phyloP scores from a whole-genome alignment of 2,329 filamentous ascomycete species.

The Penicillium frequentans region DNA sequence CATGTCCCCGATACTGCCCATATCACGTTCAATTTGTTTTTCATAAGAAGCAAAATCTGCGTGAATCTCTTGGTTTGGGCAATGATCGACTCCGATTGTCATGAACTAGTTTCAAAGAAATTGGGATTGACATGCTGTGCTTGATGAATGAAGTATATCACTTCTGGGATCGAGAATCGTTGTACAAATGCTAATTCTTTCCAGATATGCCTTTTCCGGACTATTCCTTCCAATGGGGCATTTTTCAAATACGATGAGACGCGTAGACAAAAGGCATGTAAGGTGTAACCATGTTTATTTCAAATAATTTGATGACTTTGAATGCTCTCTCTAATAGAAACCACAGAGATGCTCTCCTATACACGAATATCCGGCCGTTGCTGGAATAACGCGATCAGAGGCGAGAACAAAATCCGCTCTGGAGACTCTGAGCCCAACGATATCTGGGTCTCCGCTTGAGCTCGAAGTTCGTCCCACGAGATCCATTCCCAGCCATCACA shows the following conservation, averaged over 20 bases:
- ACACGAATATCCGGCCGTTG: constrained; percentile 36
- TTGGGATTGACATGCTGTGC: neutral
- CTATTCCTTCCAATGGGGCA: too few species aligned
- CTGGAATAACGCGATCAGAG: constrained; percentile 47
- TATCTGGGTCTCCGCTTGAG: constrained; percentile 33
- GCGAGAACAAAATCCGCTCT: constrained; percentile 45
- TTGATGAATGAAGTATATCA: neutral
- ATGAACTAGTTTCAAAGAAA: neutral
- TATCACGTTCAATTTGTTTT: neutral
- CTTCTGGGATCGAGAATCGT: too few species aligned
- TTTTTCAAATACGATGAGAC: neutral
- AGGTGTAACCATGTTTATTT: neutral
- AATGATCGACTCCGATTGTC: neutral
- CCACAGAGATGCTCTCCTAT: neutral
- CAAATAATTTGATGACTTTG: neutral
- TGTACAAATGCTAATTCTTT: neutral
- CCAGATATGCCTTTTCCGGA: neutral
- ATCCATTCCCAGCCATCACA: constrained; percentile 58
- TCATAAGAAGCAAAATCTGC: neutral
- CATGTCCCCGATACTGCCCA: neutral
- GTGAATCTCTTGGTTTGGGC: neutral
- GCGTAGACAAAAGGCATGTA: neutral
- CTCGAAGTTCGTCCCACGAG: constrained; percentile 49
- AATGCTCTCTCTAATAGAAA: neutral
- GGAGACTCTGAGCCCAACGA: constrained; percentile 28